Evolutionary conservation across 2,329 filamentous ascomycete genomes (phyloP), one percentile per base, ranked within the genome.

Genomic region (Beauveria sp.): DNA sequence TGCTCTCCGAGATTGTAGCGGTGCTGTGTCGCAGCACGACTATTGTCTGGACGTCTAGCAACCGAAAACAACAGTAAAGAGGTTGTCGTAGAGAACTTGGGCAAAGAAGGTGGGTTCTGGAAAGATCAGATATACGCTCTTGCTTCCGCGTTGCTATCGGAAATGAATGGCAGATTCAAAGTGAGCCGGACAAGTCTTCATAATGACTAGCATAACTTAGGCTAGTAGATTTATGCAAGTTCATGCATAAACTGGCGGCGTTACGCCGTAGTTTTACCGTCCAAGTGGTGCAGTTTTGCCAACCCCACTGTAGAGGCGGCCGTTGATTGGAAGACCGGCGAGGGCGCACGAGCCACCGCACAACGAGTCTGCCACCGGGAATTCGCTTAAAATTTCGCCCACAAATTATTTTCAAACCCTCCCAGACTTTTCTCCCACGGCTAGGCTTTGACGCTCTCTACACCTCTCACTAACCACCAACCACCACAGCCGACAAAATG

Each of bases 361-460:
- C 55, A 58, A 48, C 42, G 24, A 43, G 14, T 52, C 28, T 18
- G 46, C 56, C 57, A 60, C 50, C 20, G 16, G 6, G 18, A 61
- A 34, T 61, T 74, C 71, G 72, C 73, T 74, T 74, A 75, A 74
- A 72, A 72, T 74, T 74, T 72, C 69, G 65, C 72, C 67, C 73
- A 75, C 71, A 73, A 69, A 67, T 69, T 69, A 67, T 69, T 69
- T 69, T 67, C 63, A 61, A 64, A 61, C 64, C 65, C 58, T 62
- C 51, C 9, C 26, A 54, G 54, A 60, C 60, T 64, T 63, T 66
- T 65, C 61, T 56, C 56, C 49, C 61, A 53, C 57, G 58, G 52
- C 60, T 38, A 52, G 46, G 22, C 57, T 40, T 56, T 34, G 31
- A 54, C 26, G 40, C 45, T 58, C 43, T 48, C 61, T 51, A 61